Evolutionary conservation across 140 eudicot genomes (phyloP).

Genomic region (Ambrosia hybrid): DNA sequence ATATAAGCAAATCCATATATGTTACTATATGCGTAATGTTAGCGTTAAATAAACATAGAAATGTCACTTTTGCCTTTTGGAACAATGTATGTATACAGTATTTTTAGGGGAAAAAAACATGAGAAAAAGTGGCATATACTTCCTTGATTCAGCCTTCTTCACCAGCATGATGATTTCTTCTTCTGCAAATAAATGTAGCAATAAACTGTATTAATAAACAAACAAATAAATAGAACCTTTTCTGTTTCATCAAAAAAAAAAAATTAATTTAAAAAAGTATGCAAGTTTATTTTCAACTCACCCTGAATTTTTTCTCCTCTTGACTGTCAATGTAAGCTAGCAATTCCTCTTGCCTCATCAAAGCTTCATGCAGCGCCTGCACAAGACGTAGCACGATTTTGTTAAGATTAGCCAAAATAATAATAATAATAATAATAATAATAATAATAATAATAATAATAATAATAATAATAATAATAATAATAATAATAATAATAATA

Average conservation of each 20-base stretch:
- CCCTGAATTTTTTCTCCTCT: constrained; percentile 73
- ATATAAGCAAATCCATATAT: not conserved
- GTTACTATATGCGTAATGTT: not conserved
- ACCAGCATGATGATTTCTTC: constrained; percentile 89
- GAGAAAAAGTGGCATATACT: constrained; percentile 3
- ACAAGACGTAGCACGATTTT: constrained; percentile 8
- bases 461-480: too few relatives aligned
- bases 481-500: too few relatives aligned
- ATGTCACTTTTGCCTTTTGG: not conserved
- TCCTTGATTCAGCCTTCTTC: constrained; percentile 20
- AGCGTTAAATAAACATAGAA: not conserved
- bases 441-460: too few relatives aligned
- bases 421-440: too few relatives aligned
- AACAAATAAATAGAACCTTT: not conserved
- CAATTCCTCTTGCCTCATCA: constrained; percentile 95
- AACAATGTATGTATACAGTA: constrained; percentile 23
- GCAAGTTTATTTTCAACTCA: constrained; percentile 29
- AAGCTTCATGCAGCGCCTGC: constrained; percentile 91
- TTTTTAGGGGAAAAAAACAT: constrained; percentile 4
- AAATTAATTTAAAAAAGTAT: too few relatives aligned
- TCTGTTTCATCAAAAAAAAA: too few relatives aligned
- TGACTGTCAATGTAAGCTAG: constrained; percentile 86
- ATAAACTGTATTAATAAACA: constrained; percentile 10
- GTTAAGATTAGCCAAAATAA: too few relatives aligned
- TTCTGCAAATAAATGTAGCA: constrained; percentile 36